Evolutionary conservation across 176 grass and related monocot species (phyloP).

Genomic region (Melocanna baccifera): DNA sequence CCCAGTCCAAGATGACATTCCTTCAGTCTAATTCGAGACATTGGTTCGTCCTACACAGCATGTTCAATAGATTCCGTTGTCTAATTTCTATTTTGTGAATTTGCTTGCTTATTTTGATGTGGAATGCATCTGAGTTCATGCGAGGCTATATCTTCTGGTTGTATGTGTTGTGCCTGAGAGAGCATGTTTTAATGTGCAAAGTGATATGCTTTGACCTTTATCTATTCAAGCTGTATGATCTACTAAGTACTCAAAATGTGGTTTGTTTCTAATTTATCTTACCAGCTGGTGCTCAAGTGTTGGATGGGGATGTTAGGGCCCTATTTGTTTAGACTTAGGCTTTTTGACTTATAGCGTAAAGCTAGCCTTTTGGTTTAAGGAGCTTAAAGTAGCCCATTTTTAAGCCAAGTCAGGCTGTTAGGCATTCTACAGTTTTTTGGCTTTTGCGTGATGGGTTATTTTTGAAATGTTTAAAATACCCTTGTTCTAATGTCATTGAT

Average conservation of each 20-base stretch:
- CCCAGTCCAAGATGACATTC: constrained; percentile 77
- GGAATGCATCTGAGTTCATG: constrained; percentile 8
- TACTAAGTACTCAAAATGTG: not conserved
- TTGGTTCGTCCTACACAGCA: not conserved
- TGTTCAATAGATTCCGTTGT: not conserved
- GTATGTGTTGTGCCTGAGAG: not conserved
- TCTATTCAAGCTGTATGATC: constrained; percentile 3
- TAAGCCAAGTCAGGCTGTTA: too few species aligned
- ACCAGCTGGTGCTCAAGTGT: not conserved
- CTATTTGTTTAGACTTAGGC: too few species aligned
- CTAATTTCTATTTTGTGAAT: not conserved
- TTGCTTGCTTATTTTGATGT: not conserved
- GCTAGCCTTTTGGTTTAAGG: too few species aligned
- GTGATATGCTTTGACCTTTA: not conserved
- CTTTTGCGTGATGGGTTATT: too few species aligned
- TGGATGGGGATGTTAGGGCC: not conserved
- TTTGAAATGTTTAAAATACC: too few species aligned
- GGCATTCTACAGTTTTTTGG: too few species aligned
- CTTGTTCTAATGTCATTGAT: too few species aligned
- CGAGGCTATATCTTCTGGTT: not conserved
- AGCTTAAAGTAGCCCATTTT: too few species aligned
- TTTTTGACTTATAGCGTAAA: too few species aligned
- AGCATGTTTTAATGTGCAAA: constrained; percentile 14
- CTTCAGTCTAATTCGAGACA: constrained; percentile 38
- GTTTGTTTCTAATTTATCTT: not conserved